These are phyloP conservation scores for Annona cherimola DNA, from an alignment of 164 flowering plant species.

Conservation along the genomic window DNA sequence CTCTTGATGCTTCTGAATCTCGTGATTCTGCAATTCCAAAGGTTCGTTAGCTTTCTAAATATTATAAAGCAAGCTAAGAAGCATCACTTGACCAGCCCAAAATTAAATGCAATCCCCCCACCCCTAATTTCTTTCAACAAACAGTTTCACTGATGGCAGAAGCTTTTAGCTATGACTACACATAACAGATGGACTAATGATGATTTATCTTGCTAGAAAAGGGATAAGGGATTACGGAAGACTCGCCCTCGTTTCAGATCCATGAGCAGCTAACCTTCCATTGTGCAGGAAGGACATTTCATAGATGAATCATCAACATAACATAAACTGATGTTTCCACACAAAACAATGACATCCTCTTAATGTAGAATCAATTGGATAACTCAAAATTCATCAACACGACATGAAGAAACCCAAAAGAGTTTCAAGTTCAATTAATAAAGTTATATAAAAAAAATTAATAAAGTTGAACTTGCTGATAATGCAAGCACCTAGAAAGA, in stretches of 20 bases:
- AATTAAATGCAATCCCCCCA: too few species aligned
- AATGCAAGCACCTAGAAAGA: neutral
- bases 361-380: neutral
- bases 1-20: neutral
- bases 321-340: neutral
- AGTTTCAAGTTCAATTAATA: neutral
- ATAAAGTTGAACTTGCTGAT: neutral
- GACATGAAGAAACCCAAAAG: neutral
- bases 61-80: neutral
- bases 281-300: neutral
- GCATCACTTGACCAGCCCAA: neutral
- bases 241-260: too few species aligned
- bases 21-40: neutral
- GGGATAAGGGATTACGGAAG: too few species aligned
- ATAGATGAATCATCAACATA: neutral
- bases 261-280: too few species aligned
- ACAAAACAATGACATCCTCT: neutral
- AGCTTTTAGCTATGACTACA: too few species aligned
- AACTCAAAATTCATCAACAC: neutral
- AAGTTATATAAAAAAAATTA: neutral
- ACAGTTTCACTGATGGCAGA: neutral
- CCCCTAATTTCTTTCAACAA: too few species aligned
- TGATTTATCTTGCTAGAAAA: too few species aligned
- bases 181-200: too few species aligned
- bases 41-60: neutral